Evolutionary conservation across 2,329 filamentous ascomycete genomes (phyloP).

Genomic region (Rugonectria rugulosa): DNA sequence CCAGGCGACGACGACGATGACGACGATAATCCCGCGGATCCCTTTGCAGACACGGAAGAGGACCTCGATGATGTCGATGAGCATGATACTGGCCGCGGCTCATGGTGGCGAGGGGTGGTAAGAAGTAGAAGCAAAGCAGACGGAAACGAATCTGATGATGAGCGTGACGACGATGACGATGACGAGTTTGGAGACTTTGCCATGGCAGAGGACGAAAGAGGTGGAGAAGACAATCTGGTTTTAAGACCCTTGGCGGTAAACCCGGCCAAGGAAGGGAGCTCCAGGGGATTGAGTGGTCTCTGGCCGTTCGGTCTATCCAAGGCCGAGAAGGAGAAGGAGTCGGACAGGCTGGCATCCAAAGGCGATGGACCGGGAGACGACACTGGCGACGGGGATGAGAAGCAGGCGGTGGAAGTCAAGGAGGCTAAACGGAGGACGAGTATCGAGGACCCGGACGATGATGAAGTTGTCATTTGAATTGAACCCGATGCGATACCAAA

Average conservation of each 20-base stretch:
- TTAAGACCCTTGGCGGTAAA: constrained; percentile 64
- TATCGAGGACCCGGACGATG: constrained; percentile 67
- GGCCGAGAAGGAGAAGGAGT: constrained; percentile 44
- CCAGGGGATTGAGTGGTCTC: constrained; percentile 58
- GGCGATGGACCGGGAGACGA: constrained; percentile 19
- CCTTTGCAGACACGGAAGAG: constrained; percentile 61
- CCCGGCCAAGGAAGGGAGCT: constrained; percentile 50
- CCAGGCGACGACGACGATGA: constrained; percentile 49
- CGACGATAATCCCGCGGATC: constrained; percentile 48
- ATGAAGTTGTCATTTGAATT: constrained; percentile 52
- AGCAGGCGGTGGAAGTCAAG: constrained; percentile 57
- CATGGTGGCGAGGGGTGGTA: constrained; percentile 59
- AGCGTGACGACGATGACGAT: constrained; percentile 64
- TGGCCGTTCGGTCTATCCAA: constrained; percentile 63
- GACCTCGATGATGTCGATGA: constrained; percentile 58
- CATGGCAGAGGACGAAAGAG: constrained; percentile 62
- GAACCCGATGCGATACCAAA: constrained; percentile 30
- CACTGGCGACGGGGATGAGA: constrained; percentile 39
- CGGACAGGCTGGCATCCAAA: constrained; percentile 15
- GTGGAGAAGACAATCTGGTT: constrained; percentile 52
- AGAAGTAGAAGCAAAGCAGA: constrained; percentile 49
- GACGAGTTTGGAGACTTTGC: constrained; percentile 76
- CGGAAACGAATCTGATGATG: constrained; percentile 57
- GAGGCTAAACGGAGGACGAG: constrained; percentile 64
- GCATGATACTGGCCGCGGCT: constrained; percentile 44